These are phyloP conservation scores for Pythium aphanidermatum DNA, from an alignment of 352 stramenopile genomes.

Conservation along the genomic window DNA sequence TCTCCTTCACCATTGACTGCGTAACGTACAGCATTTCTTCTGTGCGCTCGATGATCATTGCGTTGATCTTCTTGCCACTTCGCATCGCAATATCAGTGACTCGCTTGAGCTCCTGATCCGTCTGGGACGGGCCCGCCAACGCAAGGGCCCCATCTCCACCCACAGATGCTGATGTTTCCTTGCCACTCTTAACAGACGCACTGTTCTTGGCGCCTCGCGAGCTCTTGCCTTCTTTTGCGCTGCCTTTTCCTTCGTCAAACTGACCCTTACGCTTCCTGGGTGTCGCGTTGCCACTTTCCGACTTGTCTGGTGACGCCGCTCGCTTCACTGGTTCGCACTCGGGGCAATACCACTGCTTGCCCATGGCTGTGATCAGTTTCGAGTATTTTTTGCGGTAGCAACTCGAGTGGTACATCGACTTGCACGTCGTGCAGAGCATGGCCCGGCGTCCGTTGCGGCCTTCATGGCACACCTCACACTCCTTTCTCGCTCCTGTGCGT, in stretches of 20 bases:
- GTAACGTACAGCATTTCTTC: constrained; percentile 71
- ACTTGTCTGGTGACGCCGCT: constrained; percentile 27
- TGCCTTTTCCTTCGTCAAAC: not conserved
- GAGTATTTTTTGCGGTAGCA: constrained; percentile 78
- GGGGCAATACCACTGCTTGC: constrained; percentile 76
- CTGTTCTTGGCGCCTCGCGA: constrained; percentile 1
- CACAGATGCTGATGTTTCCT: constrained; percentile 2
- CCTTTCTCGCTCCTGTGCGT: constrained; percentile 55
- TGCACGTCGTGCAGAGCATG: constrained; percentile 71
- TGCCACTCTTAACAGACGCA: constrained; percentile 3
- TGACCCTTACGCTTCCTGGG: constrained; percentile 27
- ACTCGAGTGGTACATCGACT: constrained; percentile 81
- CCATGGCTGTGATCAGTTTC: constrained; percentile 51
- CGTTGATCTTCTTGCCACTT: constrained; percentile 66
- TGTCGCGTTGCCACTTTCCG: constrained; percentile 4
- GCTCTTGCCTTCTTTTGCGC: constrained; percentile 4
- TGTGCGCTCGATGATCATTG: constrained; percentile 64
- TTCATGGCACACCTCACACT: constrained; percentile 71
- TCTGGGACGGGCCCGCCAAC: not conserved
- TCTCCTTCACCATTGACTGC: constrained; percentile 38
- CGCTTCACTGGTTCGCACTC: constrained; percentile 59
- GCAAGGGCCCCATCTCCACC: not conserved
- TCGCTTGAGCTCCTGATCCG: constrained; percentile 48
- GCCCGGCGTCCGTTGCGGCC: constrained; percentile 68
- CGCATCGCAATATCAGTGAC: constrained; percentile 69